Evolutionary conservation across 1,284 basidiomycete species (phyloP).

Genomic region (Cutaneotrichosporon sp.): DNA sequence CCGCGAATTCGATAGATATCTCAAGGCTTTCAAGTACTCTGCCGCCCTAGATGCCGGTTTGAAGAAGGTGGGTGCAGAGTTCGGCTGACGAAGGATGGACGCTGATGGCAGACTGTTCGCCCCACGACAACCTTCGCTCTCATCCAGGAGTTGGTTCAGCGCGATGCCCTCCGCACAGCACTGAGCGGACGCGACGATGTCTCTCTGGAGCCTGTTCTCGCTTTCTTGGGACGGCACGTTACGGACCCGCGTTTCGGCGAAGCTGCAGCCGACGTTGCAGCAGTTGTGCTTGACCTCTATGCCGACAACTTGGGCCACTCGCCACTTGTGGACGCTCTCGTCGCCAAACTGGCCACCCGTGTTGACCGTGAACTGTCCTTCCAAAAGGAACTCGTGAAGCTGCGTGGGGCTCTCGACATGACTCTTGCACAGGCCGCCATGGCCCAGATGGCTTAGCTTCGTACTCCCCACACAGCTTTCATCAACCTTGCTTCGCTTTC

Average conservation of each 20-base stretch:
- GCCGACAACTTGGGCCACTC: conserved; percentile 85
- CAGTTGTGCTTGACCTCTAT: conserved; percentile 88
- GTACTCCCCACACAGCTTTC: too few species aligned
- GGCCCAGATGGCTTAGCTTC: conserved; percentile 14
- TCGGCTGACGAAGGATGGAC: too few species aligned
- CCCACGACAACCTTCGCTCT: conserved; percentile 85
- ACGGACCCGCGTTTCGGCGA: conserved; percentile 87
- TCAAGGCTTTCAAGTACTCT: conserved; percentile 92
- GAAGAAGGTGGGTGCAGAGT: conserved; percentile 66
- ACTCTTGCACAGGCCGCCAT: conserved; percentile 58
- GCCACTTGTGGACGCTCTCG: conserved; percentile 81
- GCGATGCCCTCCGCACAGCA: conserved; percentile 82
- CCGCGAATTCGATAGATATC: conserved; percentile 78
- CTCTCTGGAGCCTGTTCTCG: conserved; percentile 82
- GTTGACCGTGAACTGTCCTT: conserved; percentile 82
- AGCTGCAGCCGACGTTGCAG: conserved; percentile 75
- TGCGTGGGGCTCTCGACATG: conserved; percentile 90
- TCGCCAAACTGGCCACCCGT: conserved; percentile 76
- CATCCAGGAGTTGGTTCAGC: conserved; percentile 87
- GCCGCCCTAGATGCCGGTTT: conserved; percentile 88
- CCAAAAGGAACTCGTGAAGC: conserved; percentile 77
- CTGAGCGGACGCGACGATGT: conserved; percentile 90
- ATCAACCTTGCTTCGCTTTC: too few species aligned
- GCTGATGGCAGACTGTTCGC: conserved; percentile 53
- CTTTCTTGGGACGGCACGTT: conserved; percentile 77